These are phyloP conservation scores for Fusarium bactridioides DNA, from an alignment of 2,329 filamentous ascomycete genomes.

Conservation along the genomic window DNA sequence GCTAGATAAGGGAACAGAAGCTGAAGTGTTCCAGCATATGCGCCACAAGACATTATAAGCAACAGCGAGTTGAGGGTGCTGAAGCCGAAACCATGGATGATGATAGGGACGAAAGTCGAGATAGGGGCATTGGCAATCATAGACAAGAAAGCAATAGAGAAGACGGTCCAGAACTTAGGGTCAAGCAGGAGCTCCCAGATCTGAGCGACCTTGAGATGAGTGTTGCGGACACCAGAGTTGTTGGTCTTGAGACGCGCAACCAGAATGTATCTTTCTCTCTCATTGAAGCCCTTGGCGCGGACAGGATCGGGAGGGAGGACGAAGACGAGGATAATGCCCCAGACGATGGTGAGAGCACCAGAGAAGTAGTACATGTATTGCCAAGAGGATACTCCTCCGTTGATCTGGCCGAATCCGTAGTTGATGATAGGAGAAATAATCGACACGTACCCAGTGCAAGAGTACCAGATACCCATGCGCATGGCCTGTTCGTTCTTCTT, in stretches of 20 bases:
- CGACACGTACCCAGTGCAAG: slow-evolving; percentile 53
- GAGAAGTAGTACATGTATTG: slow-evolving; percentile 38
- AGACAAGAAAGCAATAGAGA: slow-evolving; percentile 47
- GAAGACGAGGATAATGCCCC: slow-evolving; percentile 49
- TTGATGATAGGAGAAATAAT: slow-evolving; percentile 57
- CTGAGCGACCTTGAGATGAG: slow-evolving; percentile 54
- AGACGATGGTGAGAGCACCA: slow-evolving; percentile 51
- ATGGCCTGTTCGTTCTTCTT: slow-evolving; percentile 52
- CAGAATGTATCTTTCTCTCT: slow-evolving; percentile 41
- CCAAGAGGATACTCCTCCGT: slow-evolving; percentile 46
- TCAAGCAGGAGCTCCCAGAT: slow-evolving; percentile 47
- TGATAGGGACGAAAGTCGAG: slow-evolving; percentile 55
- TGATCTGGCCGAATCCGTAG: slow-evolving; percentile 56
- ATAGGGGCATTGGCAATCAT: slow-evolving; percentile 56
- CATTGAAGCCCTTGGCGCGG: slow-evolving; percentile 43
- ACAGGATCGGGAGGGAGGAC: slow-evolving; percentile 52
- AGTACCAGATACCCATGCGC: slow-evolving; percentile 53
- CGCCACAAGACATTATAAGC: slow-evolving; percentile 46
- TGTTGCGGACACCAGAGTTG: slow-evolving; percentile 52
- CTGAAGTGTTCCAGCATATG: slow-evolving; percentile 48
- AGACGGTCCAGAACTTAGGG: slow-evolving; percentile 51
- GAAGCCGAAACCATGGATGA: slow-evolving; percentile 56
- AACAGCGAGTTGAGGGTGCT: slow-evolving; percentile 53
- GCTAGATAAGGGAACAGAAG: slow-evolving; percentile 51
- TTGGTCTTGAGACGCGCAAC: slow-evolving; percentile 43